Base-by-base conservation (phyloP, 345 rosid species). In the Syzygium jambos region DNA sequence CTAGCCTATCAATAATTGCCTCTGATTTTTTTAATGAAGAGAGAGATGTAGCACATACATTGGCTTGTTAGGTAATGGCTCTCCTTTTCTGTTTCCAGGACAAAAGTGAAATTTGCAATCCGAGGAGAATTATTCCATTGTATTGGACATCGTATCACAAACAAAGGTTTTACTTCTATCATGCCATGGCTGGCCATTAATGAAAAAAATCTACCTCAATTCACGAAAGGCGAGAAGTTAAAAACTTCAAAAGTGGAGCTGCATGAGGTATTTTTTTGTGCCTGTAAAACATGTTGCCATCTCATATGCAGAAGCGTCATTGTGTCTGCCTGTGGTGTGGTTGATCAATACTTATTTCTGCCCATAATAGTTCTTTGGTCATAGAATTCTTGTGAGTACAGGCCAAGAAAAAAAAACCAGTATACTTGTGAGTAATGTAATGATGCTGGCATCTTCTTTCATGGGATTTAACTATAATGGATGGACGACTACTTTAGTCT, bases 121-220 rank as follows among this genome's bases (percentile, higher is more conserved):
- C 96, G 94, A 89, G 95, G 98, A 87, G 99, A 97, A 92, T 91
- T 84, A 68, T 97, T 97, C 91, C 94, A 96, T 89, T 96, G 97
- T 86, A 88, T 92, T 10, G 99, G 99, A 56, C 95, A 91, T 87
- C 93, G 43, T 87, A 96, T 93, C 85, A 93, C 89, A 22, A 93
- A 85, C 84, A 91, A 92, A 87, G 99, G 99, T 63, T 97, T 97
- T 90, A 95, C 98, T 25, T 94, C 94, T 85, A 91, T 96, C 84
- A 95, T 97, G 99, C 99, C 99, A 78, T 95, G 99, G 99, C 92
- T 95, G 91, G 95, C 95, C 82, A 91, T 95, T 85, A 94, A 89
- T 84, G 98, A 95, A 91, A 96, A 94, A 91, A 95, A 86, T 73
- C 95, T 97, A 86, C 99, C 99, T 77, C 92, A 86, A 84, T 95